phyloP scores from a whole-genome alignment of 345 rosid species.

The Euphorbia peplus region DNA sequence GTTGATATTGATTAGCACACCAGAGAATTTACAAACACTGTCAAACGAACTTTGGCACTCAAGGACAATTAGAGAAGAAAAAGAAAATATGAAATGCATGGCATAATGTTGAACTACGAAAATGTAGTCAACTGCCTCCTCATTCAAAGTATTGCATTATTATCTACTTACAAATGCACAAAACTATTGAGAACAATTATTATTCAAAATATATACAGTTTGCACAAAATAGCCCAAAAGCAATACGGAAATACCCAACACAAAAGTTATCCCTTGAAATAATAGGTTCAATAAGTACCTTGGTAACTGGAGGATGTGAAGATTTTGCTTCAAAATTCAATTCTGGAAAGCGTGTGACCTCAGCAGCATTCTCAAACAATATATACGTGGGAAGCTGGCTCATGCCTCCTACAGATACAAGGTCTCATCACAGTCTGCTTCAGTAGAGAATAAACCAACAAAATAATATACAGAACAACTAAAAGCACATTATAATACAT shows the following conservation, averaged over 20 bases:
- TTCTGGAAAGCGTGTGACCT: conserved; percentile 76
- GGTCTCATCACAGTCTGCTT: conserved; percentile 1
- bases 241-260: background rate
- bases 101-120: too few species aligned
- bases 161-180: too few species aligned
- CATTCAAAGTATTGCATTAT: too few species aligned
- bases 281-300: conserved; percentile 41
- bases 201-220: background rate
- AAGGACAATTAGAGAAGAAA: background rate
- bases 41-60: background rate
- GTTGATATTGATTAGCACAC: background rate
- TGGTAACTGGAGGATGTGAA: conserved; percentile 54
- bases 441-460: conserved; percentile 7
- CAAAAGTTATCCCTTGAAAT: background rate
- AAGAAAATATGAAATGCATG: background rate
- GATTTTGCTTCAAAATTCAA: conserved; percentile 56
- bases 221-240: background rate
- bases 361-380: conserved; percentile 70
- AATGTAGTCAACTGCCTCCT: too few species aligned
- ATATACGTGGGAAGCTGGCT: conserved; percentile 84
- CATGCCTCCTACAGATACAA: conserved; percentile 49
- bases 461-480: conserved; percentile 1
- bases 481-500: background rate
- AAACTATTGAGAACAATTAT: background rate
- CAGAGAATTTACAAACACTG: background rate